phyloP scores from a whole-genome alignment of 345 rosid genomes.

The Pelargonium nanum region DNA sequence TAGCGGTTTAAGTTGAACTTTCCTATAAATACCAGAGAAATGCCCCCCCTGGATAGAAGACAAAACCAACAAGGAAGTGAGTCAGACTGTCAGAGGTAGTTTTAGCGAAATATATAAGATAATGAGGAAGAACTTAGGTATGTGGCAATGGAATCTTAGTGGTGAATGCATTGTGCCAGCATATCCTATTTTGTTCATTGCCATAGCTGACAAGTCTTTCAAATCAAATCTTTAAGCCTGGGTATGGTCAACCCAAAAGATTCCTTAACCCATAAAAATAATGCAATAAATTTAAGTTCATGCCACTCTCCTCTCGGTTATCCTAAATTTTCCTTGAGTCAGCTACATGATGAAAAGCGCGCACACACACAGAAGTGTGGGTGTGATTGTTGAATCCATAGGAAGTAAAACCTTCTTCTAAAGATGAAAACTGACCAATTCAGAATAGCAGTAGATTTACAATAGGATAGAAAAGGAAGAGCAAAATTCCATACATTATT shows the following conservation, averaged over 20 bases:
- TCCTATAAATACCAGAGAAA: conserved; percentile 97
- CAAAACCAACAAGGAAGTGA: neutral
- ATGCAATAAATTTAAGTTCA: neutral
- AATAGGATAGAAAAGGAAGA: neutral
- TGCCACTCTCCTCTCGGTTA: neutral
- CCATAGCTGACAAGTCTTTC: neutral
- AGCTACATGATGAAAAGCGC: no score
- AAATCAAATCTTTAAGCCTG: neutral
- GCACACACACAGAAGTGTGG: neutral
- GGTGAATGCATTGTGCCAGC: neutral
- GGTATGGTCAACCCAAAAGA: neutral
- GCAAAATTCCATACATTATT: neutral
- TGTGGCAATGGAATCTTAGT: neutral
- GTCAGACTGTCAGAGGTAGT: neutral
- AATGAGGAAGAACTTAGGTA: neutral
- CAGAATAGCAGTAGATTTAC: neutral
- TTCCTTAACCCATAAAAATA: neutral
- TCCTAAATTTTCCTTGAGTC: neutral
- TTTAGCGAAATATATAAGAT: neutral
- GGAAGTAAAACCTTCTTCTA: neutral
- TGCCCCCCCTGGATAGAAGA: conserved; percentile 74
- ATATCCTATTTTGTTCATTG: no score
- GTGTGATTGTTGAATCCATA: neutral
- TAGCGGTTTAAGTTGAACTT: conserved; percentile 93
- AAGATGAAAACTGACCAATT: neutral